Percentiles rank a stretch among this genome's conserved stretches.
Evolutionary conservation across 345 rosid genomes (phyloP).

Genomic region (Pistacia vera): DNA sequence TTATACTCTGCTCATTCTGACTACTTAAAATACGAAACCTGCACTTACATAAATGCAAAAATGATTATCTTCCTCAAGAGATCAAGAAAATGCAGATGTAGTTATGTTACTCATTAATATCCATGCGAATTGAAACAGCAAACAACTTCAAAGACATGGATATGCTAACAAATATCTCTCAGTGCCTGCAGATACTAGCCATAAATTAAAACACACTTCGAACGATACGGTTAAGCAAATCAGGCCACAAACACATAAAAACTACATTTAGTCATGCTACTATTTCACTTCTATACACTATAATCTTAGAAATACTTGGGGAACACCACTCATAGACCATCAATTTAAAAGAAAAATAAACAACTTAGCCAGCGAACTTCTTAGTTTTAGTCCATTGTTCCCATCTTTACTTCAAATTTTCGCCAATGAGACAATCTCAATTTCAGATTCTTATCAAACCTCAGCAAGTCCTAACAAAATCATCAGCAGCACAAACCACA

Average conservation of each 20-base stretch:
- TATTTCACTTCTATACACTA: background rate
- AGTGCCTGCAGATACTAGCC: no score
- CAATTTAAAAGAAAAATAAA: background rate
- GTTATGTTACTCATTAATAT: background rate
- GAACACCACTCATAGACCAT: background rate
- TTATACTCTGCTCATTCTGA: background rate
- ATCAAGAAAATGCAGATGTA: background rate
- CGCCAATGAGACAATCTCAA: background rate
- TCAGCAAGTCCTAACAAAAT: background rate
- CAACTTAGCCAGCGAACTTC: background rate
- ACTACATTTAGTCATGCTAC: background rate
- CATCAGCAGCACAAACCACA: conserved; percentile 7
- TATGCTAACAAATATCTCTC: background rate
- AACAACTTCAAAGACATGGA: background rate
- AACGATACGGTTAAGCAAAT: background rate
- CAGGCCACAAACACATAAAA: background rate
- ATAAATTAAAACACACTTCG: no score
- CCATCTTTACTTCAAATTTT: background rate
- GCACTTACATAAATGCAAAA: background rate
- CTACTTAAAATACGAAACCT: background rate
- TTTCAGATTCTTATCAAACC: background rate
- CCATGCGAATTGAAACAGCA: background rate
- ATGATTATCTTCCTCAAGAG: background rate
- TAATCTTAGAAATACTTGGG: background rate
- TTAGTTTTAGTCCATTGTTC: background rate